Evolutionary conservation across 1,284 basidiomycete genomes (phyloP).

Genomic region (Ustilago trichophora): DNA sequence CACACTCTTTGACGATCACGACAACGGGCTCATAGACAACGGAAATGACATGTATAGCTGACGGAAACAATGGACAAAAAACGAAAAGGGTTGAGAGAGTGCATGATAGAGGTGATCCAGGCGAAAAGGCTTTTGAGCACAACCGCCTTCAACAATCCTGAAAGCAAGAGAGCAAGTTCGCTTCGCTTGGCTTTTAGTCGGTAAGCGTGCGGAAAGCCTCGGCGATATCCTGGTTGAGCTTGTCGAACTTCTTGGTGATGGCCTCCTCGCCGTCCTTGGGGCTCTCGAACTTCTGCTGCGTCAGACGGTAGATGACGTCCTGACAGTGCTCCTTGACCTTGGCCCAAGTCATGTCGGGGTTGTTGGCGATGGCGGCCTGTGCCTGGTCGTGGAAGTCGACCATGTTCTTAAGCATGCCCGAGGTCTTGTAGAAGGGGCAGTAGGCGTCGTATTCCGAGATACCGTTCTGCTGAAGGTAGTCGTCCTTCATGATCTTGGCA

Average conservation of each 20-base stretch:
- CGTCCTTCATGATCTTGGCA: constrained; percentile 90
- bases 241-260: constrained; percentile 58
- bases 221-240: constrained; percentile 61
- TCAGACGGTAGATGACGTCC: constrained; percentile 93
- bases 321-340: constrained; percentile 87
- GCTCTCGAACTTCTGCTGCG: constrained; percentile 97
- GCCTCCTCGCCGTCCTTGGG: constrained; percentile 66
- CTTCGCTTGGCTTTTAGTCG: too few relatives aligned
- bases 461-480: constrained; percentile 98
- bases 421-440: constrained; percentile 84
- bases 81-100: not conserved
- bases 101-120: constrained; percentile 1
- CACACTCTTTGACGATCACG: too few relatives aligned
- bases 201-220: constrained; percentile 64
- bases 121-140: too few relatives aligned
- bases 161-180: too few relatives aligned
- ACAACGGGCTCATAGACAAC: not conserved
- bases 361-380: constrained; percentile 77
- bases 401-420: constrained; percentile 93
- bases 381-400: constrained; percentile 93
- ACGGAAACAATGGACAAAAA: constrained; percentile 17
- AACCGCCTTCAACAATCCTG: too few relatives aligned
- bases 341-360: constrained; percentile 84
- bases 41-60: constrained; percentile 4
- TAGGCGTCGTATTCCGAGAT: constrained; percentile 97